Conservation (phyloP, 495 filamentous ascomycete species). For the Aspergillus heteromorphus region DNA sequence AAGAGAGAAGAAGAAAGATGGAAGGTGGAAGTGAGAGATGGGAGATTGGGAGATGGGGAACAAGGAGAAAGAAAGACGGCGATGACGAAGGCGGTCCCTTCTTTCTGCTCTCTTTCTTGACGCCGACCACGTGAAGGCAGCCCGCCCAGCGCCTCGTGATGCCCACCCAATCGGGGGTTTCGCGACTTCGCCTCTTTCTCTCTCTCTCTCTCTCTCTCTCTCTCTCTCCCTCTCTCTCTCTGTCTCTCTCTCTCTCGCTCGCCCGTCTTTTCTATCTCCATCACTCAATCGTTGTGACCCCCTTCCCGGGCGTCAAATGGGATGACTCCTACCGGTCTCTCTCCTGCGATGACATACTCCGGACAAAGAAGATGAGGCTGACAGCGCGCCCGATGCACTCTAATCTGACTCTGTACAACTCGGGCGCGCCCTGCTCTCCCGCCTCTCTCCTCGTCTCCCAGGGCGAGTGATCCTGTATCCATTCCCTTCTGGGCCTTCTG, state of each 20-base stretch:
- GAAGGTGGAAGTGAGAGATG: constrained; percentile 2
- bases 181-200: too few species aligned
- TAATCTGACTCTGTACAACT: not conserved
- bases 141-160: constrained; percentile 5
- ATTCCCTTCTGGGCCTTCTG: not conserved
- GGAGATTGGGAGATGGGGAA: not conserved
- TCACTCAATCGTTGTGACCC: too few species aligned
- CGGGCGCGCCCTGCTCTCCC: not conserved
- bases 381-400: not conserved
- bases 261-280: too few species aligned
- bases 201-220: too few species aligned
- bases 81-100: not conserved
- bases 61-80: not conserved
- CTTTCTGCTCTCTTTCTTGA: too few species aligned
- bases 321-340: too few species aligned
- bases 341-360: too few species aligned
- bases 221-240: too few species aligned
- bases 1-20: not conserved
- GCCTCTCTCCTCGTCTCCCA: not conserved
- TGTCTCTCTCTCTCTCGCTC: too few species aligned
- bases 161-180: too few species aligned
- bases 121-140: constrained; percentile 10
- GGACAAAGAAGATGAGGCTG: not conserved
- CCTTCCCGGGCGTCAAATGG: too few species aligned
- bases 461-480: not conserved